phyloP scores from a whole-genome alignment of 1,284 basidiomycete genomes.

The Ganoderma lucidum region DNA sequence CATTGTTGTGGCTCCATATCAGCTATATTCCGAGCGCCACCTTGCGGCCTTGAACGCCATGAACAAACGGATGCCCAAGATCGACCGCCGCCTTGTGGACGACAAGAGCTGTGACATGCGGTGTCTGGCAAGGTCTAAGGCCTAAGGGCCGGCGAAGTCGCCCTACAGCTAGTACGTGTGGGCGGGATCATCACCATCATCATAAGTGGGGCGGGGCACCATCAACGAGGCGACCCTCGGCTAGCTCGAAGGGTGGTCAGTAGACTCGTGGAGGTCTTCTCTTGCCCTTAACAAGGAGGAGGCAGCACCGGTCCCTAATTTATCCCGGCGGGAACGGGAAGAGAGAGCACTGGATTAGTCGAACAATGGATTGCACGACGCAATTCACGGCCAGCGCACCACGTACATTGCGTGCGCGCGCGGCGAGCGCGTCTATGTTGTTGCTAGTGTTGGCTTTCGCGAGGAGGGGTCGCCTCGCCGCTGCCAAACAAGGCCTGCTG shows the following conservation, averaged over 20 bases:
- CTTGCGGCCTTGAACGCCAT: neutral
- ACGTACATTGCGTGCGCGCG: neutral
- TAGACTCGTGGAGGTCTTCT: slow-evolving; percentile 20
- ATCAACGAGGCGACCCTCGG: neutral
- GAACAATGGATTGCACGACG: neutral
- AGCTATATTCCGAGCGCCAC: neutral
- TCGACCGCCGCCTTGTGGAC: neutral
- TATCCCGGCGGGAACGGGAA: neutral
- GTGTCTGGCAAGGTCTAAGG: neutral
- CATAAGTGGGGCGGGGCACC: neutral
- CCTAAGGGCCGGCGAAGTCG: neutral
- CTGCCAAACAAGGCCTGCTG: neutral
- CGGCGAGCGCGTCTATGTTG: neutral
- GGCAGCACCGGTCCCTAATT: neutral
- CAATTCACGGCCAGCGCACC: neutral
- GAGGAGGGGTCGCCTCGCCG: neutral
- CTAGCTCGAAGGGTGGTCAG: slow-evolving; percentile 5
- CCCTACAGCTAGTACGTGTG: neutral
- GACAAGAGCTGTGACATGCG: neutral
- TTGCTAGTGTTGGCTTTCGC: neutral
- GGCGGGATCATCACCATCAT: neutral
- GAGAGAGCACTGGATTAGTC: slow-evolving; percentile 2
- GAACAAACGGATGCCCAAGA: neutral
- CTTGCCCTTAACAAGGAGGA: neutral
- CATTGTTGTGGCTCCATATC: slow-evolving; percentile 11